phyloP scores from a whole-genome alignment of 768 basidiomycete species.

The Trametes cingulata region DNA sequence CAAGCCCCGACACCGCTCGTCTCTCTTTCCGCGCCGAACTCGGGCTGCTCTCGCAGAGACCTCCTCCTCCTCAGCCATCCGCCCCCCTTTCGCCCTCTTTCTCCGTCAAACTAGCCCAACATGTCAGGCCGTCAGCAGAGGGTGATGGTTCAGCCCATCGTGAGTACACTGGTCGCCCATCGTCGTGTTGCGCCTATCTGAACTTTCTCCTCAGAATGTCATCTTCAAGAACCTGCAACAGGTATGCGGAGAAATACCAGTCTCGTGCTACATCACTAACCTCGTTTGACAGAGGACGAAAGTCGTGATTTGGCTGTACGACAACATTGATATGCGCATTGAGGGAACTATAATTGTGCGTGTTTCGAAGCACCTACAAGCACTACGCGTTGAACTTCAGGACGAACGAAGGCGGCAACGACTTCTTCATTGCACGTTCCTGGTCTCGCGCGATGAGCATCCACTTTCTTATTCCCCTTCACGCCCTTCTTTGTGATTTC shows the following conservation, averaged over 20 bases:
- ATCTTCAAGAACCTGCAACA: conserved; percentile 98
- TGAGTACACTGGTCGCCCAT: conserved; percentile 43
- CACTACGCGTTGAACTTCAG: conserved; percentile 42
- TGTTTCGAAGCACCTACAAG: conserved; percentile 32
- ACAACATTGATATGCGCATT: conserved; percentile 95
- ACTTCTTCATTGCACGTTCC: conserved; percentile 22
- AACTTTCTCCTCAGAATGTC: conserved; percentile 65
- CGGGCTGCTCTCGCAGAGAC: conserved; percentile 6
- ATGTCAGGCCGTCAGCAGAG: conserved; percentile 95
- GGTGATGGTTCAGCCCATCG: conserved; percentile 99
- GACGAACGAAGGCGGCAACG: conserved; percentile 40
- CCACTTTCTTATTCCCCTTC: conserved; percentile 6
- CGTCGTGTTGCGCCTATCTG: neutral
- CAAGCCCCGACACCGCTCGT: conserved; percentile 16
- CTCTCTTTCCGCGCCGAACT: conserved; percentile 15
- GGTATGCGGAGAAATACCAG: conserved; percentile 38
- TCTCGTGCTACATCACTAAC: conserved; percentile 4
- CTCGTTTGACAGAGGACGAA: conserved; percentile 61
- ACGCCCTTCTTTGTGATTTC: neutral
- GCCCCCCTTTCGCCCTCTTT: conserved; percentile 1
- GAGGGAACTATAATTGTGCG: conserved; percentile 94
- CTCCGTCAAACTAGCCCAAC: conserved; percentile 32
- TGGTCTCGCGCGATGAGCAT: conserved; percentile 15
- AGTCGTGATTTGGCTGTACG: conserved; percentile 93
- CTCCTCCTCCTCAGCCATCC: conserved; percentile 16